phyloP scores from a whole-genome alignment of 345 rosid genomes.

The Populus alba region DNA sequence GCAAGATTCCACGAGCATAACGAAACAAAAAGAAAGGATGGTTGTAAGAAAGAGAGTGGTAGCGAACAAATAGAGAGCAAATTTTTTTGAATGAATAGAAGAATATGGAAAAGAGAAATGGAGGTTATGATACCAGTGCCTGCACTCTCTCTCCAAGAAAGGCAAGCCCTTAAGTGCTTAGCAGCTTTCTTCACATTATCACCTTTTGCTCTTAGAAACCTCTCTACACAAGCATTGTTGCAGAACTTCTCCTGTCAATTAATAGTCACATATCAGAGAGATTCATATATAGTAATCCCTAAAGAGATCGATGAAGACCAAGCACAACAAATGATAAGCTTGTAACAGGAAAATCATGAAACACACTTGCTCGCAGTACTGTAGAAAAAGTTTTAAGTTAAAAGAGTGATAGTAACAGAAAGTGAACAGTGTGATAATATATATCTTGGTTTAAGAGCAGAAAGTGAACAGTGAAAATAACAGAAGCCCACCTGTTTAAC shows the following conservation, averaged over 20 bases:
- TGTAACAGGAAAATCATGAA: not conserved
- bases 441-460: not conserved
- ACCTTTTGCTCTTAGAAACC: conserved; percentile 75
- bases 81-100: not conserved
- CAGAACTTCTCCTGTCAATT: conserved; percentile 84
- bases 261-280: not conserved
- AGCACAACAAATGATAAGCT: not conserved
- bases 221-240: conserved; percentile 66
- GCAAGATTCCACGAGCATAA: conserved; percentile 24
- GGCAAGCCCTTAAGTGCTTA: conserved; percentile 71
- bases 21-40: conserved; percentile 27
- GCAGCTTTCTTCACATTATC: conserved; percentile 82
- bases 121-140: conserved; percentile 48
- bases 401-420: not conserved
- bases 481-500: conserved; percentile 59
- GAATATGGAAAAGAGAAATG: not conserved
- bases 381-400: not conserved
- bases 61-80: conserved; percentile 4
- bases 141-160: conserved; percentile 80
- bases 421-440: not conserved
- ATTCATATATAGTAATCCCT: not conserved
- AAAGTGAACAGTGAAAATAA: not conserved
- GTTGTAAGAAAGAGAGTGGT: conserved; percentile 8
- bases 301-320: not conserved
- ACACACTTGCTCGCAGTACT: not conserved